Evolutionary conservation across 305 asterid species (phyloP).

Genomic region (Fraxinus latifolia): DNA sequence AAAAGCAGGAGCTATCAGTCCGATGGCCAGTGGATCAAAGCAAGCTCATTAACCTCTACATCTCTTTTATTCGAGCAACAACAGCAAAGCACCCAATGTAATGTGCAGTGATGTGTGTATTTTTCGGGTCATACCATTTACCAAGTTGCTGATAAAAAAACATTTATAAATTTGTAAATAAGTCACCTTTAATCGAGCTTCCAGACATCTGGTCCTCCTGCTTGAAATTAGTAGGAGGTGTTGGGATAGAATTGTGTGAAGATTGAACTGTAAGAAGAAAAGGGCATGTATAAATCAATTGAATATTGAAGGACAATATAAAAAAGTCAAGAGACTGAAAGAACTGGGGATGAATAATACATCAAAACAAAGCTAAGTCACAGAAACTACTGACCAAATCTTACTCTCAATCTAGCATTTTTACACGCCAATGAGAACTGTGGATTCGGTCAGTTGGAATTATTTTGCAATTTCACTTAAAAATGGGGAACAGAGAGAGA

Average conservation of each 20-base stretch:
- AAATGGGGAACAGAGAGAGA: background rate
- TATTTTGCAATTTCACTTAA: background rate
- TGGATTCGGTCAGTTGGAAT: background rate
- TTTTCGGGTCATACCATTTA: conserved; percentile 3
- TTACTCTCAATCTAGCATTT: background rate
- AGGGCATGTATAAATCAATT: conserved; percentile 9
- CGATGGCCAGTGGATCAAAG: conserved; percentile 6
- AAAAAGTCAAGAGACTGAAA: conserved; percentile 5
- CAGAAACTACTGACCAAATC: background rate
- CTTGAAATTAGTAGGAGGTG: conserved; percentile 70
- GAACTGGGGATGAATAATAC: background rate
- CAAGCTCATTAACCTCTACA: background rate
- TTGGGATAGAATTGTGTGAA: conserved; percentile 66
- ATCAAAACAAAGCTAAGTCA: background rate
- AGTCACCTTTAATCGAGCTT: conserved; percentile 77
- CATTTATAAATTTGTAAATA: background rate
- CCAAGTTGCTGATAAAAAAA: background rate
- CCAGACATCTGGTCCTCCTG: conserved; percentile 77
- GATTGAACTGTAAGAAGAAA: conserved; percentile 56
- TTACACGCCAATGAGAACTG: background rate
- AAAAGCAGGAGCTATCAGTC: background rate
- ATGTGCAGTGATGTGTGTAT: background rate
- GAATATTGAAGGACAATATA: conserved; percentile 8
- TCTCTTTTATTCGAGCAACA: conserved; percentile 5
- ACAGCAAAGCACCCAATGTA: background rate